A percentile compares a stretch with the other conserved stretches of the same genome.
phyloP scores from a whole-genome alignment of 352 stramenopile species.

The Phytophthora cajani region DNA sequence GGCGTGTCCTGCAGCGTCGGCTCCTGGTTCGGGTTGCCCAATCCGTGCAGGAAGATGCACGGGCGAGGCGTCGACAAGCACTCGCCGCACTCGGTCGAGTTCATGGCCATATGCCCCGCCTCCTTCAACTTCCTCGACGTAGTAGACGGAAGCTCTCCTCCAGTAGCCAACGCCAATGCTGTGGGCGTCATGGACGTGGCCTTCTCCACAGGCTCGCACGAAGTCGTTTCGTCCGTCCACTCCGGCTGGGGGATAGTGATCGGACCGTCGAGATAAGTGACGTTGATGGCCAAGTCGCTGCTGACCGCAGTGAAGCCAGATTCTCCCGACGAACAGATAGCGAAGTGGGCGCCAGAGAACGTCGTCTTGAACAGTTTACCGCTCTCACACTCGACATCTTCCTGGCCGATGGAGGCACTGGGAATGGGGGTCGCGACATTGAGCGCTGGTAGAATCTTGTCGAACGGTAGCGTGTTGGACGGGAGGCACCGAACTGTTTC shows the following conservation, averaged over 20 bases:
- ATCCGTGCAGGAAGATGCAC: slow-evolving; percentile 37
- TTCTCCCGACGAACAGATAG: slow-evolving; percentile 33
- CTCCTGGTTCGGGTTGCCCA: slow-evolving; percentile 23
- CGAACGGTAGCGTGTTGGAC: slow-evolving; percentile 26
- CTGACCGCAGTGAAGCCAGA: slow-evolving; percentile 38
- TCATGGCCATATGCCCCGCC: slow-evolving; percentile 19
- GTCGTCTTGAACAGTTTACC: slow-evolving; percentile 43
- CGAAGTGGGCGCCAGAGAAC: slow-evolving; percentile 36
- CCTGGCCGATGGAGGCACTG: slow-evolving; percentile 21
- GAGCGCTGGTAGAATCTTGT: slow-evolving; percentile 37
- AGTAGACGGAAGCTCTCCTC: slow-evolving; percentile 4
- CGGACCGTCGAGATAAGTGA: slow-evolving; percentile 29
- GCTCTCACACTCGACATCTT: slow-evolving; percentile 29
- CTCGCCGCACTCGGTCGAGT: slow-evolving; percentile 3
- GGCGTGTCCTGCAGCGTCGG: slow-evolving; percentile 23
- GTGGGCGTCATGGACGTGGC: slow-evolving; percentile 20
- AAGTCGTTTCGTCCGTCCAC: slow-evolving; percentile 1
- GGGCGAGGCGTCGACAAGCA: slow-evolving; percentile 30
- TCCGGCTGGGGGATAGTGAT: slow-evolving; percentile 15
- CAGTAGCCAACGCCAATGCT: slow-evolving; percentile 28
- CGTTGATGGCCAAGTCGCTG: slow-evolving; percentile 43
- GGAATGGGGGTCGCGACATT: slow-evolving; percentile 28
- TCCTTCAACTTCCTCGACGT: slow-evolving; percentile 22
- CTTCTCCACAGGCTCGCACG: slow-evolving; percentile 14
- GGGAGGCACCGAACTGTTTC: slow-evolving; percentile 33